Conservation (phyloP, 2,329 filamentous ascomycete genomes). For the Ascomycota sp. region DNA sequence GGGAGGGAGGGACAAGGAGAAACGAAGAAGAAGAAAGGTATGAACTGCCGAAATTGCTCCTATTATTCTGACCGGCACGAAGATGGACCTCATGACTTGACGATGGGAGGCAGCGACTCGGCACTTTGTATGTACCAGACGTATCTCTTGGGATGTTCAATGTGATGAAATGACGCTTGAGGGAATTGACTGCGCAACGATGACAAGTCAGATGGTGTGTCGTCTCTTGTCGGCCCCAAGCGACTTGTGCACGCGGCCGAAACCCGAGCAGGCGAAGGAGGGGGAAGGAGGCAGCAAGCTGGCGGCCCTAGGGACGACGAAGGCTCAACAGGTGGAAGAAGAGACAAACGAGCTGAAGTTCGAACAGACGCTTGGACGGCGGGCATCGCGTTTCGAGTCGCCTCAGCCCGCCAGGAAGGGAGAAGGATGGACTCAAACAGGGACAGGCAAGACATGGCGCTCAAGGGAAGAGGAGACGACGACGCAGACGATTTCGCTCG, state of each 20-base stretch:
- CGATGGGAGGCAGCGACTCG: conserved; percentile 1
- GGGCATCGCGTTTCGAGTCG: background rate
- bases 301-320: background rate
- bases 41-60: no score
- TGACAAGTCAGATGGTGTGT: background rate
- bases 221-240: no score
- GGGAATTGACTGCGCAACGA: background rate
- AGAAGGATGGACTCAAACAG: no score
- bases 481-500: no score
- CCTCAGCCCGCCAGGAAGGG: background rate
- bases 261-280: background rate
- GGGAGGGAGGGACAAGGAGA: background rate
- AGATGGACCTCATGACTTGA: conserved; percentile 1
- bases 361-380: no score
- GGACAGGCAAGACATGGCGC: no score
- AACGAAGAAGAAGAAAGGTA: background rate
- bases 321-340: no score
- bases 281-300: background rate
- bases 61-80: background rate
- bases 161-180: background rate
- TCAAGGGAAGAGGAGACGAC: no score
- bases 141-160: background rate
- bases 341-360: no score
- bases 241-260: background rate
- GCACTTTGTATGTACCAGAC: background rate